Evolutionary conservation across 2,329 filamentous ascomycete species (phyloP).

Genomic region (Apiospora koreana): DNA sequence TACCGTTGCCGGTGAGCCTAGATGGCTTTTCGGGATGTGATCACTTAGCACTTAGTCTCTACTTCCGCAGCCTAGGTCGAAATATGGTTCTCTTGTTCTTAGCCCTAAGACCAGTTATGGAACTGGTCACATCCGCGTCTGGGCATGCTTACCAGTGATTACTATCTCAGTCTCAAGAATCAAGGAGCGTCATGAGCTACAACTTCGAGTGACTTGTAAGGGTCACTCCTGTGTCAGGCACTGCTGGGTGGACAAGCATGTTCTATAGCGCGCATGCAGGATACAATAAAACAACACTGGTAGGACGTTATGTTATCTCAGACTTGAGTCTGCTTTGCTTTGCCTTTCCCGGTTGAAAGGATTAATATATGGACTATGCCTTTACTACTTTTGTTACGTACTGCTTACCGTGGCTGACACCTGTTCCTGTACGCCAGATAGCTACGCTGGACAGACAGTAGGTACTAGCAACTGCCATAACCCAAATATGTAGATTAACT

Average conservation of each 20-base stretch:
- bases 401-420: background rate
- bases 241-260: background rate
- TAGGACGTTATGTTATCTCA: no score
- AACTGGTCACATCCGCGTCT: no score
- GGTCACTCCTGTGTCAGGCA: no score
- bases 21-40: no score
- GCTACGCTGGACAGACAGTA: background rate
- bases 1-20: no score
- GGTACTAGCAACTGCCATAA: background rate
- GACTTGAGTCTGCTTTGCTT: background rate
- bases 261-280: background rate
- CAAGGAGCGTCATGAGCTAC: no score
- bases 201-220: no score
- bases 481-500: background rate
- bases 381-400: background rate
- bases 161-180: no score
- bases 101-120: no score
- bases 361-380: background rate
- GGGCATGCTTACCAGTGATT: no score
- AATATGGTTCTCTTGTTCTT: no score
- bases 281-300: background rate
- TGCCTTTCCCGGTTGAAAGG: background rate
- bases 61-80: background rate
- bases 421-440: background rate
- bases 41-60: no score